These are phyloP conservation scores for Coemansia asiatica DNA, from an alignment of 192 early-diverging fungal species.

Conservation along the genomic window DNA sequence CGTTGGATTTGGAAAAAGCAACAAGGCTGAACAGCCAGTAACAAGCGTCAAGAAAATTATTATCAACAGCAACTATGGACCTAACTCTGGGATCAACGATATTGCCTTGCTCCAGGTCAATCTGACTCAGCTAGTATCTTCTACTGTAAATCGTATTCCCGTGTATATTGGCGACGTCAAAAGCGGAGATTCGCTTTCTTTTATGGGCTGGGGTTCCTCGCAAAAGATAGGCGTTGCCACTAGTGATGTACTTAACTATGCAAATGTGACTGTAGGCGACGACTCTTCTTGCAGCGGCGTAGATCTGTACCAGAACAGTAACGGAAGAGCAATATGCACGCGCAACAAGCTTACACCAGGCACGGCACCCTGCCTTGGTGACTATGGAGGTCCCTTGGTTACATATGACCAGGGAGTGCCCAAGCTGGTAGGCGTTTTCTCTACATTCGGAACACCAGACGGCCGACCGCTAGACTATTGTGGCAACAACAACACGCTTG, in stretches of 20 bases:
- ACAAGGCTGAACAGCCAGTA: constrained; percentile 28
- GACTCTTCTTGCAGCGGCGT: constrained; percentile 27
- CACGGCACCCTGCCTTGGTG: constrained; percentile 35
- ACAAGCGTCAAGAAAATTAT: constrained; percentile 29
- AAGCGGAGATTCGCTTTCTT: constrained; percentile 28
- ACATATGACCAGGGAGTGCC: constrained; percentile 24
- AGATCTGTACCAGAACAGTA: constrained; percentile 32
- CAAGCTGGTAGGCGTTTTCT: constrained; percentile 42
- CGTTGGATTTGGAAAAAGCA: constrained; percentile 37
- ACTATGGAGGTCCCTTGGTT: constrained; percentile 43
- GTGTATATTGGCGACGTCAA: constrained; percentile 33
- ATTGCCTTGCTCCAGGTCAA: constrained; percentile 45
- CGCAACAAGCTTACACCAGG: constrained; percentile 36
- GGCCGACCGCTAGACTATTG: constrained; percentile 31
- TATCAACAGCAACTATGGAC: constrained; percentile 21
- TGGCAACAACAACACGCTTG: constrained; percentile 33
- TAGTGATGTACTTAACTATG: constrained; percentile 27
- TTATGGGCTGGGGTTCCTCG: constrained; percentile 45
- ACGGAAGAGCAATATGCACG: constrained; percentile 41
- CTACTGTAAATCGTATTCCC: constrained; percentile 30
- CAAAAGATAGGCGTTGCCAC: constrained; percentile 31
- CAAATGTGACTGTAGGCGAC: constrained; percentile 41
- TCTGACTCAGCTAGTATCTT: constrained; percentile 16
- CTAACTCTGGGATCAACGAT: constrained; percentile 33
- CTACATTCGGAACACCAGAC: constrained; percentile 23